Conservation (phyloP, 2,329 filamentous ascomycete genomes). For the Pseudomassariella vexata region DNA sequence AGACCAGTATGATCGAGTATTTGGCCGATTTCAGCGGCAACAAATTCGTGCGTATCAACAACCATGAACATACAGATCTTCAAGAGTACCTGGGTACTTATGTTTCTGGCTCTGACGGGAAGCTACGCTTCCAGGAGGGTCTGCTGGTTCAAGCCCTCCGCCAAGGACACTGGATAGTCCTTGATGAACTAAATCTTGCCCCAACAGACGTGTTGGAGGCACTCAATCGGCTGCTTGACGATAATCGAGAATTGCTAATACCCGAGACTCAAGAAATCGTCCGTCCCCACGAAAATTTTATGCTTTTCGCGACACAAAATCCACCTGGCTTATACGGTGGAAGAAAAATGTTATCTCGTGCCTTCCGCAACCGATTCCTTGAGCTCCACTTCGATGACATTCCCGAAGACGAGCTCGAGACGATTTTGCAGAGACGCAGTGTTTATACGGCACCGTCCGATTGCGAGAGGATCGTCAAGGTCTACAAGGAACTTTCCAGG, state of each 20-base stretch:
- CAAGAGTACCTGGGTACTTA: constrained; percentile 98
- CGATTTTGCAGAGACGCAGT: constrained; percentile 82
- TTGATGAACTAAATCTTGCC: constrained; percentile 94
- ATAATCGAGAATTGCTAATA: constrained; percentile 92
- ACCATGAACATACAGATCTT: constrained; percentile 96
- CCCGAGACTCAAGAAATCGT: constrained; percentile 95
- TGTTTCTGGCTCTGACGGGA: constrained; percentile 77
- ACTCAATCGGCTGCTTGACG: constrained; percentile 88
- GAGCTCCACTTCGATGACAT: constrained; percentile 98
- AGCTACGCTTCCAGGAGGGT: constrained; percentile 86
- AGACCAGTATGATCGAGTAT: constrained; percentile 99
- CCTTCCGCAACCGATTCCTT: constrained; percentile 93
- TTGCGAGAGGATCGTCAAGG: constrained; percentile 82
- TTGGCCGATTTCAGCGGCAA: constrained; percentile 95
- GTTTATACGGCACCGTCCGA: constrained; percentile 84
- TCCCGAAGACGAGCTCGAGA: constrained; percentile 86
- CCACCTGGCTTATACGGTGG: constrained; percentile 93
- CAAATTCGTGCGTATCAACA: constrained; percentile 97
- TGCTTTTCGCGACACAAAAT: constrained; percentile 97
- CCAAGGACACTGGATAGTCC: constrained; percentile 93
- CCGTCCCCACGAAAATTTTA: constrained; percentile 88
- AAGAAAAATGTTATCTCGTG: constrained; percentile 84
- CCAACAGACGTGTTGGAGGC: constrained; percentile 96
- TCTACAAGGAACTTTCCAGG: constrained; percentile 88
- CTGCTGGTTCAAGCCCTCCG: constrained; percentile 87